Base-by-base conservation (phyloP, 371 early-diverging fungal genomes). In the Synchytrium microbalum region DNA sequence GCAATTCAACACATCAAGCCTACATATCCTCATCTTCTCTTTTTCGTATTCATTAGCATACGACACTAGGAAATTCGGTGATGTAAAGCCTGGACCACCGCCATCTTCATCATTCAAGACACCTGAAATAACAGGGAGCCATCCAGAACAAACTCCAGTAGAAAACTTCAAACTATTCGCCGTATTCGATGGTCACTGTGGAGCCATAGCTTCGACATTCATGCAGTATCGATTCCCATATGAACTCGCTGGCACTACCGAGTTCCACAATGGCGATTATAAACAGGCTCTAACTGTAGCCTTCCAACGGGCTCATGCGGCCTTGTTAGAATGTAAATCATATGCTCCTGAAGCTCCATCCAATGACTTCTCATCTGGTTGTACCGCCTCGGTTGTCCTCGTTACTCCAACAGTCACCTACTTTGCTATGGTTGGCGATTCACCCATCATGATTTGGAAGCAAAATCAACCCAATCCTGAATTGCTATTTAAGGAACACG, bases 161-260 rank as follows among this genome's bases (percentile, higher is more conserved):
- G 19, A 58, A 29, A 64, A 1, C 1, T 66, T 64, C 16, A 64
- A 64, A 30, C 32, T 64, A 32, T 64, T 67, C 65, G n/a, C n/a
- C n/a, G 64, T 64, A 32, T 64, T 64, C 65, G 64, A 64, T 65
- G 64, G 64, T n/a, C 64, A 64, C 65, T 64, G 64, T 32, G 64
- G 64, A 29, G 28, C 14, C 1, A 27, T 64, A 14, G 65, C 67
- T 65, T 67, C 67, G 25, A 64, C 65, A 0, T 64, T 32, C 32
- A 14, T 64, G 28, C 65, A 64, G 53, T 61, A 64, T 67, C 31
- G 65, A 30, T 64, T 64, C 61, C 67, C 64, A 54, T 53, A 14
- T 32, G 67, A 64, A 31, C 64, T 64, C 27, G 26, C 28, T 58
- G 58, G 23, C 13, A 64, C 27, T 64, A 8, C 14, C 1, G 27